Conservation (phyloP, 2,329 filamentous ascomycete species). For the Paecilomyces fulvus region DNA sequence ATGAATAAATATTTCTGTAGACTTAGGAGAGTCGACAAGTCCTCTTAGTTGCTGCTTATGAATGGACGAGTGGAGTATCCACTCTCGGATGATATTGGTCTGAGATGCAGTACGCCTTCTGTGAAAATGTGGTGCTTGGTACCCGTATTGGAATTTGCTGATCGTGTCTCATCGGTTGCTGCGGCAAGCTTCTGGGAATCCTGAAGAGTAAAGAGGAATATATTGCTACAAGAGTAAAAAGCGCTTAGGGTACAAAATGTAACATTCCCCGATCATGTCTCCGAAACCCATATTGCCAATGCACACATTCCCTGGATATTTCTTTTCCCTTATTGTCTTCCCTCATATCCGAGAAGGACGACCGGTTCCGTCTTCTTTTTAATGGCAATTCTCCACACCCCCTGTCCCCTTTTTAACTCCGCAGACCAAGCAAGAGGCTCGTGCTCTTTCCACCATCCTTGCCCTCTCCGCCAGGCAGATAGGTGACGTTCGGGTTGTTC, state of each 20-base stretch:
- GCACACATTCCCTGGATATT: not conserved
- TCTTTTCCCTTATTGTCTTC: constrained; percentile 4
- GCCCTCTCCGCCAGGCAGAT: constrained; percentile 61
- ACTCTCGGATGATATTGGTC: no score
- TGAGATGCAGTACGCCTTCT: no score
- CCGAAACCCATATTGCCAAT: not conserved
- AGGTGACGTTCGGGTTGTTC: constrained; percentile 89
- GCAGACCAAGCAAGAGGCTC: constrained; percentile 59
- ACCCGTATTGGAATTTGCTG: no score
- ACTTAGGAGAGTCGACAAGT: no score
- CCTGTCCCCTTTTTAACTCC: constrained; percentile 37
- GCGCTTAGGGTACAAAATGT: not conserved
- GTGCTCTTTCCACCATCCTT: constrained; percentile 54
- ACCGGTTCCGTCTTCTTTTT: not conserved
- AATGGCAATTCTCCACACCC: not conserved
- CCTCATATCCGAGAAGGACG: not conserved
- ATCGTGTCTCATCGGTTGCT: no score
- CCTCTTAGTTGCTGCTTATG: no score
- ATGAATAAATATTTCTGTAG: no score
- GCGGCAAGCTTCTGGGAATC: not conserved
- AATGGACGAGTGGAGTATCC: no score
- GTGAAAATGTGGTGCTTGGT: no score
- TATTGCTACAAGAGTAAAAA: not conserved
- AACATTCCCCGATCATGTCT: not conserved
- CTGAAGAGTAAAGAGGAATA: not conserved